Evolutionary conservation across 148 eudicot genomes (phyloP).

Genomic region (Gaultheria prostrata): DNA sequence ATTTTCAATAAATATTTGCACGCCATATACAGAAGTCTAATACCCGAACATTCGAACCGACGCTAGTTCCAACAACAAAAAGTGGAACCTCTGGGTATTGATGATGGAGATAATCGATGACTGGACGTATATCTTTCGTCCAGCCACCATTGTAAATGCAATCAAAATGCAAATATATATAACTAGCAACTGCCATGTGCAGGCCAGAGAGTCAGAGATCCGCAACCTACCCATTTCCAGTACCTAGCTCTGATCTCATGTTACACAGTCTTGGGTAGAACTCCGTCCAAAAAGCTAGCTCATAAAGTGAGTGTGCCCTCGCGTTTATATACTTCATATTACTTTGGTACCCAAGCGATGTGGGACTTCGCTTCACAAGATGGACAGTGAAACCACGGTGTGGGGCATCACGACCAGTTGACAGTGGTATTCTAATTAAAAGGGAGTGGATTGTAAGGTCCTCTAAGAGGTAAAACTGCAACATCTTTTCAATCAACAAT

Average conservation of each 20-base stretch:
- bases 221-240: too few species aligned
- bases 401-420: too few species aligned
- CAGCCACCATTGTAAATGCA: slow-evolving; percentile 81
- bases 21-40: not conserved
- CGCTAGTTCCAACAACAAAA: slow-evolving; percentile 83
- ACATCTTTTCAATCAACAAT: not conserved
- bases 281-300: too few species aligned
- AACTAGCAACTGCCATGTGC: too few species aligned
- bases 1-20: not conserved
- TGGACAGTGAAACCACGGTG: too few species aligned
- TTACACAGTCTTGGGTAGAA: too few species aligned
- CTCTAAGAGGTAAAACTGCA: not conserved
- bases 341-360: too few species aligned
- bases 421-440: not conserved
- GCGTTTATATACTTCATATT: too few species aligned
- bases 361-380: too few species aligned
- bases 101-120: slow-evolving; percentile 57
- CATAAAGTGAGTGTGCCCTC: too few species aligned
- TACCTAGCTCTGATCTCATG: too few species aligned
- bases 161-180: slow-evolving; percentile 63
- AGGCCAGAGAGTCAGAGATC: too few species aligned
- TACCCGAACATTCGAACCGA: slow-evolving; percentile 95
- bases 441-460: not conserved
- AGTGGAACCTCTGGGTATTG: slow-evolving; percentile 70
- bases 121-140: slow-evolving; percentile 75